Base-by-base conservation (phyloP, 2,329 filamentous ascomycete genomes). In the Bipolaris sorokiniana region DNA sequence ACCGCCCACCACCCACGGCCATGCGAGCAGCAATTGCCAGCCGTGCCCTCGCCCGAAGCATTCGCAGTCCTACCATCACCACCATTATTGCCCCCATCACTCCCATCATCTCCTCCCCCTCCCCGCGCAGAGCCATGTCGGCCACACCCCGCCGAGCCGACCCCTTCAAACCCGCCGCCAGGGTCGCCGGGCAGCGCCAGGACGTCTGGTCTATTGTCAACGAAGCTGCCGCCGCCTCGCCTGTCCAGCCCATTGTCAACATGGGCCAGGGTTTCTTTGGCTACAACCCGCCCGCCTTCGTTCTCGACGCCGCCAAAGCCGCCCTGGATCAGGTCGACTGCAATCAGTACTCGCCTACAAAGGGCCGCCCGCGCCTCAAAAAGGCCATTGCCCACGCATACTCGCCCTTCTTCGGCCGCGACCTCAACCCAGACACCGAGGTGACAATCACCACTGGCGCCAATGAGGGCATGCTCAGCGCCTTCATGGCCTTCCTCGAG, bases 321-420 rank as follows among this genome's bases (percentile, higher is more conserved):
- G 93, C 94, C 37, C 84, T 99, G 49, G 89, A 97, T 72, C 85
- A 87, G 49, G 94, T 99, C 20, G 95, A 98, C 66, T 97, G 94
- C 84, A 99, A 99, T 78, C 95, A 99, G 82, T 99, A 99, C 83
- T 94, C 92, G 20, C 95, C 93, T 2, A 97, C 95, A 18, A 95
- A 92, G 83, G 95, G 95, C 59, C 88, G 94, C 6, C 94, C 95
- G 40, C 86, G 94, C 53, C 83, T 99, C 72, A 94, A 89, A 83
- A 91, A 98, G 81, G 95, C 95, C 49, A 88, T 99, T 70, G 91
- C 95, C 2, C 88, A 96, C 69, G 90, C 95, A 20, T 99, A 99
- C 80, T 90, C 92, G 13, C 91, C 92, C 0, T 89, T 89, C 76
- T 98, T 96, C 82, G 92, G 91, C 34, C 86, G 90, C 51, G 82